These are phyloP conservation scores for Diaporthe amygdali DNA, from an alignment of 2,329 filamentous ascomycete species.

Conservation along the genomic window DNA sequence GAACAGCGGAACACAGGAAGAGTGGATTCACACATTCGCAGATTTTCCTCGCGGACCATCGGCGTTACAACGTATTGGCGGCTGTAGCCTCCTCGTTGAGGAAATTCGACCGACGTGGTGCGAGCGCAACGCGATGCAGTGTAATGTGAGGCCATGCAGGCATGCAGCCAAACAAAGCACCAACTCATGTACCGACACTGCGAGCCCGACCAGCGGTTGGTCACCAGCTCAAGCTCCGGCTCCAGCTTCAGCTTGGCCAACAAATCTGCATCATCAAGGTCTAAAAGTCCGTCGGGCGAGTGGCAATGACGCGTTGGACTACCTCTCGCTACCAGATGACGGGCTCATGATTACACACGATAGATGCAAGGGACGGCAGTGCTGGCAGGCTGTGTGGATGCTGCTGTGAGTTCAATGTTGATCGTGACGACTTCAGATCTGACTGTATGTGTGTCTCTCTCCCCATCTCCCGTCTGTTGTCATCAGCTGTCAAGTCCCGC, in stretches of 20 bases:
- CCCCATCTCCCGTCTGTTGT: not conserved
- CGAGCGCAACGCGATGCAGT: not conserved
- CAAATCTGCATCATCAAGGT: not conserved
- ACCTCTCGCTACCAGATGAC: no score
- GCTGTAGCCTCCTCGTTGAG: not conserved
- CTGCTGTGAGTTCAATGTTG: not conserved
- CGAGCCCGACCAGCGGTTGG: not conserved
- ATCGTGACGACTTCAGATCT: not conserved
- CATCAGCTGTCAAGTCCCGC: not conserved
- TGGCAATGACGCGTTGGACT: no score
- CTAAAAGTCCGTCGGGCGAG: no score
- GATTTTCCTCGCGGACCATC: not conserved
- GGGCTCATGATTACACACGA: no score
- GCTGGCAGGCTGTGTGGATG: not conserved
- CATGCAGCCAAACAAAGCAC: not conserved
- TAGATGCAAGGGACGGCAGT: not conserved
- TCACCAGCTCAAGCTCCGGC: not conserved
- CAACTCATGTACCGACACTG: not conserved
- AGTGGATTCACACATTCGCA: not conserved
- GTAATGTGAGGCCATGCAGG: constrained; percentile 8
- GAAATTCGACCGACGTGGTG: constrained; percentile 7
- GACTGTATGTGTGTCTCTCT: not conserved
- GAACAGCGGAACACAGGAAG: not conserved
- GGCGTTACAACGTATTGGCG: not conserved
- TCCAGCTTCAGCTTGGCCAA: not conserved